Evolutionary conservation across 2,329 filamentous ascomycete species (phyloP).

Genomic region (Trichoderma citrinoviride): DNA sequence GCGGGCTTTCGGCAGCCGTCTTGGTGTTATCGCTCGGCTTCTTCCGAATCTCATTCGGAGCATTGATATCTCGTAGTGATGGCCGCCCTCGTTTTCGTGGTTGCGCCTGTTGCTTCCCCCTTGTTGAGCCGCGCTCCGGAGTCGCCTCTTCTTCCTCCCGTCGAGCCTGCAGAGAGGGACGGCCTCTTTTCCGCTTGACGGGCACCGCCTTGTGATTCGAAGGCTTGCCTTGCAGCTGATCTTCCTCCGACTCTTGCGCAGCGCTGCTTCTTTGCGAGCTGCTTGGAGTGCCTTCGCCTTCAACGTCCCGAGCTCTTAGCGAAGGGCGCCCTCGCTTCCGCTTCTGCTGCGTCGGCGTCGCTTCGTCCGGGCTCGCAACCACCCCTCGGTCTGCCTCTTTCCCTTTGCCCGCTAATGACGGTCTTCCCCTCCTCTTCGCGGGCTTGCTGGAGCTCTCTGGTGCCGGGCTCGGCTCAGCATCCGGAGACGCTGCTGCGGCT

Average conservation of each 20-base stretch:
- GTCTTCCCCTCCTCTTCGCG: constrained; percentile 32
- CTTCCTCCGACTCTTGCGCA: constrained; percentile 21
- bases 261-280: constrained; percentile 16
- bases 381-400: background rate
- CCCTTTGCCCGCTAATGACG: constrained; percentile 23
- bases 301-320: constrained; percentile 22
- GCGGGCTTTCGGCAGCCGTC: background rate
- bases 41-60: background rate
- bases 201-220: constrained; percentile 20
- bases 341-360: constrained; percentile 29
- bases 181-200: constrained; percentile 22
- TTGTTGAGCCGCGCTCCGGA: background rate
- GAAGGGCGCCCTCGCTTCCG: constrained; percentile 39
- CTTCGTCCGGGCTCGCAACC: background rate
- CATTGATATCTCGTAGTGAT: constrained; percentile 19
- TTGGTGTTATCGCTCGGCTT: background rate
- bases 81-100: constrained; percentile 28
- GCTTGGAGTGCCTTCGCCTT: constrained; percentile 18
- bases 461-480: background rate
- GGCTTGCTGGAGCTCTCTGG: background rate
- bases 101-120: constrained; percentile 2
- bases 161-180: constrained; percentile 25
- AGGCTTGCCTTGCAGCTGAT: constrained; percentile 24
- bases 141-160: background rate
- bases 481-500: background rate